Conservation (phyloP, 805 yeast genomes). For the Candida cerambycidarum region DNA sequence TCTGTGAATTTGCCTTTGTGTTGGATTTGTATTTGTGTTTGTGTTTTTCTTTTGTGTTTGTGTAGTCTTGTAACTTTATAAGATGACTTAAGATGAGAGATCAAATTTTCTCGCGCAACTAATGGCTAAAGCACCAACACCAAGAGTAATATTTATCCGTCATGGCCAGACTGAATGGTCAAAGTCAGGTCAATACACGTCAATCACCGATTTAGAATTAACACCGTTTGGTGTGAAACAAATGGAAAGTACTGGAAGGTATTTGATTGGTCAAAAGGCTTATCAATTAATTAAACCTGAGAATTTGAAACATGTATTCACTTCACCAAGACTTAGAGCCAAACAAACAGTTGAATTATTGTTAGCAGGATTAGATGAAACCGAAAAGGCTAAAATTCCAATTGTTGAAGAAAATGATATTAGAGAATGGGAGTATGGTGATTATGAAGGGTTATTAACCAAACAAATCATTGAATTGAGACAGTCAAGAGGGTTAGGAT, state of each 20-base stretch:
- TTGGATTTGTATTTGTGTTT: no score
- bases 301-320: conserved; percentile 60
- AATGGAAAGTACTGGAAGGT: conserved; percentile 70
- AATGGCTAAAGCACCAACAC: conserved; percentile 40
- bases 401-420: conserved; percentile 62
- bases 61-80: not conserved
- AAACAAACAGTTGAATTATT: conserved; percentile 69
- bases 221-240: conserved; percentile 77
- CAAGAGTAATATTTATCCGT: conserved; percentile 71
- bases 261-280: conserved; percentile 58
- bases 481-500: conserved; percentile 29
- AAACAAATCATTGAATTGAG: conserved; percentile 64
- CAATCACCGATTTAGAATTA: conserved; percentile 76
- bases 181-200: conserved; percentile 87
- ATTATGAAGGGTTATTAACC: conserved; percentile 83
- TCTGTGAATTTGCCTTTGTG: no score
- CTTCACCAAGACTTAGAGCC: conserved; percentile 84
- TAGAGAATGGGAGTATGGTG: conserved; percentile 96
- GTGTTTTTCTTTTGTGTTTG: no score
- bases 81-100: not conserved
- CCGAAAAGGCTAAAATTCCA: conserved; percentile 42
- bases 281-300: conserved; percentile 60
- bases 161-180: conserved; percentile 98
- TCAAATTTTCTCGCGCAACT: not conserved
- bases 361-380: conserved; percentile 47